Evolutionary conservation across 2,329 filamentous ascomycete species (phyloP).

Genomic region (Beauveria sp.): DNA sequence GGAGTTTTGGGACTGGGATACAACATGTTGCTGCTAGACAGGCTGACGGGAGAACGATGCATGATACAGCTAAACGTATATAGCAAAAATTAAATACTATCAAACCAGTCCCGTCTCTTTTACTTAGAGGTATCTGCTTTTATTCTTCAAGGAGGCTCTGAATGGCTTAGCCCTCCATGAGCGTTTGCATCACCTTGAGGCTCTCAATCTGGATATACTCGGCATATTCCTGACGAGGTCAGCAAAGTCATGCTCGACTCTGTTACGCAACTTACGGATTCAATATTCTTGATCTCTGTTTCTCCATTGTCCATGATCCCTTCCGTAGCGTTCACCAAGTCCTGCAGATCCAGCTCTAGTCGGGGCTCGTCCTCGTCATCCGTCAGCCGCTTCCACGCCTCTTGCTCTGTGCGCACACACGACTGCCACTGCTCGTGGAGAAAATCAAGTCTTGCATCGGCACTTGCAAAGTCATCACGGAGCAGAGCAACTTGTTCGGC

Average conservation of each 20-base stretch:
- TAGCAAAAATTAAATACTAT: slow-evolving; percentile 6
- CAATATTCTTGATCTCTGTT: slow-evolving; percentile 21
- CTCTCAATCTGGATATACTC: slow-evolving; percentile 20
- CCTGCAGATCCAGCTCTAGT: not conserved
- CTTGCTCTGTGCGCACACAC: slow-evolving; percentile 1
- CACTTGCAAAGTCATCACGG: slow-evolving; percentile 15
- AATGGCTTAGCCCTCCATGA: slow-evolving; percentile 6
- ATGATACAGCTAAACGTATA: slow-evolving; percentile 9
- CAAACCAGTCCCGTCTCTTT: not conserved
- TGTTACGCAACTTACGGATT: slow-evolving; percentile 17
- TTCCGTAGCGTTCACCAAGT: not conserved
- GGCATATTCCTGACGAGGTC: slow-evolving; percentile 21
- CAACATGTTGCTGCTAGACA: not conserved
- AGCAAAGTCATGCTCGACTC: not conserved
- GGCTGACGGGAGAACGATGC: not conserved
- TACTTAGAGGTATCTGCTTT: no score
- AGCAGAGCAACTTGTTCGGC: slow-evolving; percentile 19
- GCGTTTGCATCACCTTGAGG: slow-evolving; percentile 11
- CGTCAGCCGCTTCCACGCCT: slow-evolving; percentile 5
- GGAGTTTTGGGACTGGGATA: slow-evolving; percentile 11
- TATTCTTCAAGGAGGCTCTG: no score
- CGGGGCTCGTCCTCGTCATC: not conserved
- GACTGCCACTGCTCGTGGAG: slow-evolving; percentile 4
- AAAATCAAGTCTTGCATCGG: not conserved
- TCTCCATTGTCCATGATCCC: slow-evolving; percentile 14